phyloP scores from a whole-genome alignment of 2,329 filamentous ascomycete genomes.

The Pseudogymnoascus sp. region DNA sequence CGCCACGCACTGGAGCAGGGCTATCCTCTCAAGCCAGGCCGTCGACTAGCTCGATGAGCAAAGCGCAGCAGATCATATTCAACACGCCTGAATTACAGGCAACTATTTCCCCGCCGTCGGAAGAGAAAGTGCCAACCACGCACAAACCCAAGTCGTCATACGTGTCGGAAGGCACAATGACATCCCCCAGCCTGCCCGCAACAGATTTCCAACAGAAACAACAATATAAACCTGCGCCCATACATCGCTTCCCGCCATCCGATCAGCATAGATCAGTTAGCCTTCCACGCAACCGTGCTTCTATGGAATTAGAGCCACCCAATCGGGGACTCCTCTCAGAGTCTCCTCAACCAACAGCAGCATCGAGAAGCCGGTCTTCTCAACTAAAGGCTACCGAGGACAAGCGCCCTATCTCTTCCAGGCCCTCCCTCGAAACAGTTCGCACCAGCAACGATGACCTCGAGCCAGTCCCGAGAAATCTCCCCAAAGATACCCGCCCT shows the following conservation, averaged over 20 bases:
- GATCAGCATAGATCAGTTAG: constrained; percentile 43
- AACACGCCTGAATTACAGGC: constrained; percentile 51
- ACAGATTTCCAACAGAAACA: constrained; percentile 14
- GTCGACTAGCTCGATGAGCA: constrained; percentile 39
- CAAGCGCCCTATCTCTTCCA: constrained; percentile 38
- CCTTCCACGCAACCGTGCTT: constrained; percentile 29
- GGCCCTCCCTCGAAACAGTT: constrained; percentile 63
- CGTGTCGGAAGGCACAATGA: constrained; percentile 76
- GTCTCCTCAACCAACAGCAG: constrained; percentile 15
- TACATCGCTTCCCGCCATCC: constrained; percentile 21
- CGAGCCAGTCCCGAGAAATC: constrained; percentile 50
- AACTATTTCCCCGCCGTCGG: constrained; percentile 33
- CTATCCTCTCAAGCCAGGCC: constrained; percentile 14
- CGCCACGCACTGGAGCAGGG: constrained; percentile 8
- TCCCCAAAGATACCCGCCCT: constrained; percentile 37
- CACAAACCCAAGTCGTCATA: constrained; percentile 33
- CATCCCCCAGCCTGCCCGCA: constrained; percentile 44
- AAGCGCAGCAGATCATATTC: constrained; percentile 55
- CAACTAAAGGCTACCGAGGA: constrained; percentile 18
- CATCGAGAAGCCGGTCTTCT: constrained; percentile 25
- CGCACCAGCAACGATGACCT: constrained; percentile 57
- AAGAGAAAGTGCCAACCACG: constrained; percentile 20
- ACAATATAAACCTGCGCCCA: constrained; percentile 20
- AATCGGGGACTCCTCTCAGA: constrained; percentile 17
- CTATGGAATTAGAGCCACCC: constrained; percentile 15